A percentile compares a stretch with the other conserved stretches of the same genome.
Evolutionary conservation across 164 flowering plant genomes (phyloP).

Genomic region (Piper longum): DNA sequence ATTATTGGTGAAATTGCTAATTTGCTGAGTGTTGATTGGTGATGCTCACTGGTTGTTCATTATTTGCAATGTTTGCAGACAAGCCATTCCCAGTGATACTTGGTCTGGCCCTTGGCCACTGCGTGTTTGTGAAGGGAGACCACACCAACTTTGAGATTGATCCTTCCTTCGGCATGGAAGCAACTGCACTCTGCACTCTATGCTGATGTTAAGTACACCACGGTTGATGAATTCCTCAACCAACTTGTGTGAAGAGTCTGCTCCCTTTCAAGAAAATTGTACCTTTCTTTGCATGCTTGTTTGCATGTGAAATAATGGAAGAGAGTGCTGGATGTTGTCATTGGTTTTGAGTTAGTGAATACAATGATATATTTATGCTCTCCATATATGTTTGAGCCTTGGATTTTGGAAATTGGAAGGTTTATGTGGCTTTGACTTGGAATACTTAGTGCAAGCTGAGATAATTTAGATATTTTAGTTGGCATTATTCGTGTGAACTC

Average conservation of each 20-base stretch:
- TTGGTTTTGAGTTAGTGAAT: background rate
- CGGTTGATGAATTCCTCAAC: conserved; percentile 38
- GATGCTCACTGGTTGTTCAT: background rate
- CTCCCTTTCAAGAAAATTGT: background rate
- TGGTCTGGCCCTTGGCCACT: conserved; percentile 17
- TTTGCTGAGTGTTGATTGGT: too few species aligned
- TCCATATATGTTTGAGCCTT: too few species aligned
- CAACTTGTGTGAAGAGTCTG: conserved; percentile 5
- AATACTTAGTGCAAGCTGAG: too few species aligned
- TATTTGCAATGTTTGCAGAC: background rate
- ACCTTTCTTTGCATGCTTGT: background rate
- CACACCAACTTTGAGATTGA: conserved; percentile 16
- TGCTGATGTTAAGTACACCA: conserved; percentile 35
- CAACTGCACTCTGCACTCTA: conserved; percentile 37
- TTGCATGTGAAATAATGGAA: background rate
- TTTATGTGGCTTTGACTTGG: too few species aligned
- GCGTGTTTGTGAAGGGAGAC: conserved; percentile 31
- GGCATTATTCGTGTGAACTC: too few species aligned
- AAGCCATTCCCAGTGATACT: conserved; percentile 16
- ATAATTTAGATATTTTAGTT: too few species aligned
- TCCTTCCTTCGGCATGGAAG: conserved; percentile 34
- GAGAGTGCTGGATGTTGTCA: background rate
- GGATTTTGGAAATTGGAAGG: too few species aligned
- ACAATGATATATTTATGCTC: too few species aligned
- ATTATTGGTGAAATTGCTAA: too few species aligned